Conservation (phyloP, 2,329 filamentous ascomycete genomes). For the Pseudogymnoascus sp. region DNA sequence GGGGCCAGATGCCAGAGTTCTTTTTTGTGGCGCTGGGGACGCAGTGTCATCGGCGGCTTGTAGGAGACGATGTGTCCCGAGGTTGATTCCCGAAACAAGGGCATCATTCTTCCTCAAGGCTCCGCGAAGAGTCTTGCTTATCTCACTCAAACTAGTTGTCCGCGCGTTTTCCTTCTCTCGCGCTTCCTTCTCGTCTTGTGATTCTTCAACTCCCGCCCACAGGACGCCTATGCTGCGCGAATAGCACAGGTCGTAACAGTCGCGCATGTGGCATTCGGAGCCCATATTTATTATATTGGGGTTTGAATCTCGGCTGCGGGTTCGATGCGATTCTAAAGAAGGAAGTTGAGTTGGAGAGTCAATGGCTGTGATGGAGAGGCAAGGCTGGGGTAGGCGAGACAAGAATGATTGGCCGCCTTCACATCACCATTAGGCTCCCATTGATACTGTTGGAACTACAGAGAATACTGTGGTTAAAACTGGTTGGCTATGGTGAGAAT, state of each 20-base stretch:
- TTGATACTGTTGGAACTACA: background rate
- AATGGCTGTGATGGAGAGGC: background rate
- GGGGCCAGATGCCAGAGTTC: too few relatives aligned
- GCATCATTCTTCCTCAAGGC: background rate
- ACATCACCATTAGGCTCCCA: background rate
- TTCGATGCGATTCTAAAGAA: background rate
- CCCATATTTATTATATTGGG: background rate
- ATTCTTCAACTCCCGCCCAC: too few relatives aligned
- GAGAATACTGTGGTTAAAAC: background rate
- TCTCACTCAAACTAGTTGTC: too few relatives aligned
- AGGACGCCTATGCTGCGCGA: too few relatives aligned
- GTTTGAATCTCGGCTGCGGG: background rate
- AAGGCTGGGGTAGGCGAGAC: background rate
- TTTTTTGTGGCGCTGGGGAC: background rate
- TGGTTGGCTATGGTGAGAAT: background rate
- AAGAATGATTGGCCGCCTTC: background rate
- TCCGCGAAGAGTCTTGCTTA: background rate
- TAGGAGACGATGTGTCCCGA: background rate
- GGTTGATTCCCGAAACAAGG: background rate
- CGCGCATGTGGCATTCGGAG: background rate
- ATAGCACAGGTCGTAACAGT: background rate
- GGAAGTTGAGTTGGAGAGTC: background rate
- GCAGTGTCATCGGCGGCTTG: background rate
- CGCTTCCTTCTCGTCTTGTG: too few relatives aligned
- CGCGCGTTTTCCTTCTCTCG: too few relatives aligned